Base-by-base conservation (phyloP, 2,329 filamentous ascomycete species). In the Claviceps humidiphila region DNA sequence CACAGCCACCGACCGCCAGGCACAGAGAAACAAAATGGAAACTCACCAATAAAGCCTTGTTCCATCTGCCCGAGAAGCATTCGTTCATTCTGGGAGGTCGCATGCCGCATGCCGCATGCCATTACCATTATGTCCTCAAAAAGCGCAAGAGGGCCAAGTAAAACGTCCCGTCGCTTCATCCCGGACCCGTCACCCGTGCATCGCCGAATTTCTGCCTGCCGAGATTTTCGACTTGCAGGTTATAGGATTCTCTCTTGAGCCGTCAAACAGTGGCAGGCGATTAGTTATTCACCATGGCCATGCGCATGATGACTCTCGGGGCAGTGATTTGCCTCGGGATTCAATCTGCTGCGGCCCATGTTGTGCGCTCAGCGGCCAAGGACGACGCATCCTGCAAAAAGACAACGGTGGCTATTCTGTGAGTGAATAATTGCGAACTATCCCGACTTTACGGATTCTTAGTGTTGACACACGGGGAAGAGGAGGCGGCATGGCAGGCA, bases 401-500 rank as follows among this genome's bases (percentile, higher is more conserved):
- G 44, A 64, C 64, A 4, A 63, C 58, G 0, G 64, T 67, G 1
- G 65, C 64, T 2, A 60, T 67, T 9, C 57, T 67, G 61, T 63
- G 42, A 54, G 58, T 55, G 9, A 34, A 16, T 17, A 34, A 9
- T 17, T 4, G 13, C 5, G 39, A 50, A 8, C 30, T 34, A 34
- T 11, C 30, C 11, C 9, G 30, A 9, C 30, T 34, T 9, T 3
- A 20, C 5, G 16, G 8, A 38, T 9, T 16, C 3, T 37, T 40
- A 34, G 30, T 40, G 16, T 26, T 48, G 26, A 48, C 37, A 7
- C 17, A 45, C 7, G 20, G 26, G 14, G 8, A 17, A 60, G 59
- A 5, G 81, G 81, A 38, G 81, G 75, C 14, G 82, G 81, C 13
- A 75, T 81, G 51, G 74, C 81, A 1, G 81, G 81, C 5, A 78